Percentiles rank a stretch among this genome's conserved stretches.
Conservation (phyloP, 352 stramenopile genomes). For the Pythium apleroticum region DNA sequence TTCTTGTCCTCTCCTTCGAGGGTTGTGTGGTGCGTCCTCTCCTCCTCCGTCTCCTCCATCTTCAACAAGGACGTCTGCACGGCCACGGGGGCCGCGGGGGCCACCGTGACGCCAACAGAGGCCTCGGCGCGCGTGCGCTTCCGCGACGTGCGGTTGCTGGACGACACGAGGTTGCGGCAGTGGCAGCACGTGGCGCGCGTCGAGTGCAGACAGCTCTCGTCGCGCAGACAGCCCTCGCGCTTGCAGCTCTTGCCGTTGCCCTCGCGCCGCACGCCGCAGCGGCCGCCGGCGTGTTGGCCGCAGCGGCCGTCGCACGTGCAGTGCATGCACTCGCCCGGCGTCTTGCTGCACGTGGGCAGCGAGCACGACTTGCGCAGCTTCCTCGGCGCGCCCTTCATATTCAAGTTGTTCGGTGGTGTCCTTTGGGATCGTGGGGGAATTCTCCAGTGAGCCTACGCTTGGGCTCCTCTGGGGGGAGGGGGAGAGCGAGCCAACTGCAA, state of each 20-base stretch:
- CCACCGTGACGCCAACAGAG: background rate
- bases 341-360: constrained; percentile 53
- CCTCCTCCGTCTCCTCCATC: background rate
- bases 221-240: constrained; percentile 50
- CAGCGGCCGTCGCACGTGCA: constrained; percentile 80
- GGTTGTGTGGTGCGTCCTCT: background rate
- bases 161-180: constrained; percentile 78
- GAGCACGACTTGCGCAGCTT: constrained; percentile 77
- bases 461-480: background rate
- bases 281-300: constrained; percentile 50
- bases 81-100: background rate
- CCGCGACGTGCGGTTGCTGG: constrained; percentile 37
- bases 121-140: constrained; percentile 33
- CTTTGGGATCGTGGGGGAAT: constrained; percentile 1
- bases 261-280: constrained; percentile 59
- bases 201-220: constrained; percentile 68
- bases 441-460: constrained; percentile 1
- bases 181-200: constrained; percentile 76
- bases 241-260: constrained; percentile 69
- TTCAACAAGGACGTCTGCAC: background rate
- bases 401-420: background rate
- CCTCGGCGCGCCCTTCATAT: constrained; percentile 29
- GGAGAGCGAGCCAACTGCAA: background rate
- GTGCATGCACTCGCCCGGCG: constrained; percentile 72
- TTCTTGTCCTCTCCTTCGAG: background rate